These are phyloP conservation scores for Hymenoscyphus infarciens DNA, from an alignment of 2,329 filamentous ascomycete genomes.

Conservation along the genomic window DNA sequence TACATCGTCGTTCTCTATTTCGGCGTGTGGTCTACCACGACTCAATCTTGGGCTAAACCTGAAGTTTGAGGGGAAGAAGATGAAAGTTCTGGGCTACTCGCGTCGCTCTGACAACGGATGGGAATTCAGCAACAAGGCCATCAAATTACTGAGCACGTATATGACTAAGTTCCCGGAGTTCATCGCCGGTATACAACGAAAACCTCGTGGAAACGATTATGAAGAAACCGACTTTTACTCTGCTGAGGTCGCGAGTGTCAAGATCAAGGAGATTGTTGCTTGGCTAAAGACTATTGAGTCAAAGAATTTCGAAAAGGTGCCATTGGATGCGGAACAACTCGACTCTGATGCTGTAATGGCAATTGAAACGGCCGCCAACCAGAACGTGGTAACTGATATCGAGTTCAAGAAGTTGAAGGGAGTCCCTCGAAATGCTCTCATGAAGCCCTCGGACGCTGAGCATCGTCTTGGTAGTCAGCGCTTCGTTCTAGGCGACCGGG, in stretches of 20 bases:
- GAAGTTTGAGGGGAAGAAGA: constrained; percentile 93
- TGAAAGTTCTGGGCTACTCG: constrained; percentile 94
- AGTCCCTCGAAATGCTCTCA: constrained; percentile 79
- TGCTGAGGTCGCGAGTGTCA: constrained; percentile 65
- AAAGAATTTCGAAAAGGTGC: constrained; percentile 92
- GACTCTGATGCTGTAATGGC: constrained; percentile 84
- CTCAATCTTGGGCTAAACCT: constrained; percentile 92
- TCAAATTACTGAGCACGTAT: constrained; percentile 78
- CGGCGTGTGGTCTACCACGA: constrained; percentile 68
- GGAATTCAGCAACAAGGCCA: constrained; percentile 88
- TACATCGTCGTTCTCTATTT: constrained; percentile 87
- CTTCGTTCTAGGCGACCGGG: constrained; percentile 82
- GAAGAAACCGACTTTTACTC: constrained; percentile 84
- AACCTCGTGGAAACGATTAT: constrained; percentile 81
- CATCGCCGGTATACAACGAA: constrained; percentile 80
- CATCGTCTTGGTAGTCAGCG: constrained; percentile 81
- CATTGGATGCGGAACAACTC: constrained; percentile 91
- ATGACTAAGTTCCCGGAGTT: constrained; percentile 96
- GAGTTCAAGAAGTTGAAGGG: constrained; percentile 69
- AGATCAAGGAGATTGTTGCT: constrained; percentile 87
- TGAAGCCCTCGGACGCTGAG: constrained; percentile 95
- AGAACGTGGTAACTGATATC: constrained; percentile 49
- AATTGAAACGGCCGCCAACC: constrained; percentile 74
- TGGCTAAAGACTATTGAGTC: constrained; percentile 93
- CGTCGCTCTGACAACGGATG: constrained; percentile 82